Percentiles rank a stretch among this genome's conserved stretches.
Evolutionary conservation across 2,329 filamentous ascomycete species (phyloP).

Genomic region (Aspergillus bombycis): DNA sequence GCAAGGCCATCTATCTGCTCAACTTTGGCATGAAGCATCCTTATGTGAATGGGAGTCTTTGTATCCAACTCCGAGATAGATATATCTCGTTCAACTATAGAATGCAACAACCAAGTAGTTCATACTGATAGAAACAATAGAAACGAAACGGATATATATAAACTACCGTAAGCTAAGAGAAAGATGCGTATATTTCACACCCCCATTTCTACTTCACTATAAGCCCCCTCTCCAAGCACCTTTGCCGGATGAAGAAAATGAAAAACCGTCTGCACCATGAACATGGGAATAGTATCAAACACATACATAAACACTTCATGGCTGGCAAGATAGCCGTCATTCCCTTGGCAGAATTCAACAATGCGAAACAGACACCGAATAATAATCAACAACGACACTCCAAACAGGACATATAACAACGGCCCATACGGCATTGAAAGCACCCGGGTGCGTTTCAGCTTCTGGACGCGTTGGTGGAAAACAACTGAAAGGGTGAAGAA

Average conservation of each 20-base stretch:
- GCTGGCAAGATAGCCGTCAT: neutral
- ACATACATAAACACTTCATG: slow-evolving; percentile 16
- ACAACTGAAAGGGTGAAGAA: neutral
- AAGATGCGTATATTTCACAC: neutral
- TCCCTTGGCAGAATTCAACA: slow-evolving; percentile 7
- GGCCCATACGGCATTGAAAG: neutral
- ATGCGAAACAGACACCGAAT: slow-evolving; percentile 12
- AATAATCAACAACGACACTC: slow-evolving; percentile 10
- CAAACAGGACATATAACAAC: neutral
- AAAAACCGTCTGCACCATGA: slow-evolving; percentile 16
- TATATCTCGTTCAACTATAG: too few species aligned
- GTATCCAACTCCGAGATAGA: too few species aligned
- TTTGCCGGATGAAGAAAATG: slow-evolving; percentile 12
- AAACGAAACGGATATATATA: neutral
- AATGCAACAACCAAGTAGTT: too few species aligned
- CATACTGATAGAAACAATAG: too few species aligned
- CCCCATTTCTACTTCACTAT: neutral
- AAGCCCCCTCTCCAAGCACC: neutral
- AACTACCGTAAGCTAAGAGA: neutral
- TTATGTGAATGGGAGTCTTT: too few species aligned
- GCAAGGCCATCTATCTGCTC: too few species aligned
- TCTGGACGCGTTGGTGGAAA: neutral
- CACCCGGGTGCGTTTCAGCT: neutral
- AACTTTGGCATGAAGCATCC: too few species aligned
- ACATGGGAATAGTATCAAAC: slow-evolving; percentile 18